Percentiles rank a stretch among this genome's conserved stretches.
Evolutionary conservation across 768 basidiomycete genomes (phyloP).

Genomic region (Cystofilobasidium capitatum): DNA sequence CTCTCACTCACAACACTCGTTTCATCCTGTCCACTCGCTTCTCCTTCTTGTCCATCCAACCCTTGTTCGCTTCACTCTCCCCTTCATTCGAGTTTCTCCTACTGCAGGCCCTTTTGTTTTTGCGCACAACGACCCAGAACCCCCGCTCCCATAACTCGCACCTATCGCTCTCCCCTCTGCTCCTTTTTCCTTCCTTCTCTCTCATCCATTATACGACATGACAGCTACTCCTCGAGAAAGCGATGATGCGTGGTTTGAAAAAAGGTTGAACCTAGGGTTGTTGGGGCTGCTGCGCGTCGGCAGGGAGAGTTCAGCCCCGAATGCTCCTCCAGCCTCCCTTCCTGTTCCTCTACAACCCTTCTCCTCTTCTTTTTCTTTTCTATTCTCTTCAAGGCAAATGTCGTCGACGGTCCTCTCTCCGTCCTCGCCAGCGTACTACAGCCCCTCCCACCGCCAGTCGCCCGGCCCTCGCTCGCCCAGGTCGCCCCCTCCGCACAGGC

Average conservation of each 20-base stretch:
- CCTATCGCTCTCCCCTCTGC: too few species aligned
- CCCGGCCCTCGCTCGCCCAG: not conserved
- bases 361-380: not conserved
- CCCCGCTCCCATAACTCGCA: too few species aligned
- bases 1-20: not conserved
- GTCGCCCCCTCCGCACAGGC: not conserved
- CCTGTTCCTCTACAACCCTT: not conserved
- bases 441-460: not conserved
- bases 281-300: too few species aligned
- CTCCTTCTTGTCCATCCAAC: not conserved
- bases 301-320: too few species aligned
- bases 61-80: not conserved
- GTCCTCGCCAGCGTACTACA: not conserved
- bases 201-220: too few species aligned
- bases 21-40: not conserved
- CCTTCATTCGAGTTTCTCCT: not conserved
- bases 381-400: not conserved
- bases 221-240: too few species aligned
- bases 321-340: not conserved
- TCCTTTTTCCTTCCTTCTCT: not conserved
- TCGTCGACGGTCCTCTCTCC: slow-evolving; percentile 5
- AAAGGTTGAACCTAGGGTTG: too few species aligned
- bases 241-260: too few species aligned
- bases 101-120: too few species aligned
- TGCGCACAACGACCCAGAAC: too few species aligned